phyloP scores from a whole-genome alignment of 73 alveolate genomes.

The Stentor coeruleus region DNA sequence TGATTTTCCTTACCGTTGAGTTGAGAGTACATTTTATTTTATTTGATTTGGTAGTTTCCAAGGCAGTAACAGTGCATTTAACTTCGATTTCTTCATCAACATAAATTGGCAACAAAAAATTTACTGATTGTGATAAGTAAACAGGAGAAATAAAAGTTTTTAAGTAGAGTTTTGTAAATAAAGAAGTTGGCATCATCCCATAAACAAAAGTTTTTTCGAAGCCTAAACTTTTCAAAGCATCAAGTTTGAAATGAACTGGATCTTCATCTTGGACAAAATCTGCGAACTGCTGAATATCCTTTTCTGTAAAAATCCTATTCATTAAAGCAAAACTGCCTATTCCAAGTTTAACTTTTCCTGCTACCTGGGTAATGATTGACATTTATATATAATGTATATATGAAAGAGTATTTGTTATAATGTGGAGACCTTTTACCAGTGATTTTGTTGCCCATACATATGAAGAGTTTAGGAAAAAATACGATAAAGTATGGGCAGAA shows the following conservation, averaged over 20 bases:
- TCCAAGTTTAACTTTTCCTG: slow-evolving; percentile 2
- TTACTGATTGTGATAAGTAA: slow-evolving; percentile 20
- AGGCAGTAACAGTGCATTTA: not conserved
- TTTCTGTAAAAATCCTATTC: not conserved
- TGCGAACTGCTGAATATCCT: not conserved
- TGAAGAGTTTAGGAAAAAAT: not conserved
- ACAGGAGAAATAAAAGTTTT: not conserved
- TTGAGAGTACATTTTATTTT: not conserved
- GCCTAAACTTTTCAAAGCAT: not conserved
- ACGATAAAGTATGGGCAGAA: not conserved
- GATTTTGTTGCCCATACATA: not conserved
- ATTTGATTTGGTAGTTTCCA: not conserved
- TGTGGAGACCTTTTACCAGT: not conserved
- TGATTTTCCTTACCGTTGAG: not conserved
- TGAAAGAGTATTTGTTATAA: no score
- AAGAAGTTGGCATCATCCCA: not conserved
- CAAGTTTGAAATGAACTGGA: not conserved
- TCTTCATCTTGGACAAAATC: slow-evolving; percentile 2
- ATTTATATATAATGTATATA: no score
- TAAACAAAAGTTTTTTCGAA: slow-evolving; percentile 9
- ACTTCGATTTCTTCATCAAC: slow-evolving; percentile 14
- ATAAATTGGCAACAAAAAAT: not conserved
- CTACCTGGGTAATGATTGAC: slow-evolving; percentile 1
- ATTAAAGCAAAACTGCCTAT: not conserved
- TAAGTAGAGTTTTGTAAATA: not conserved